Evolutionary conservation across 495 filamentous ascomycete species (phyloP).

Genomic region (Aspergillus sclerotioniger): DNA sequence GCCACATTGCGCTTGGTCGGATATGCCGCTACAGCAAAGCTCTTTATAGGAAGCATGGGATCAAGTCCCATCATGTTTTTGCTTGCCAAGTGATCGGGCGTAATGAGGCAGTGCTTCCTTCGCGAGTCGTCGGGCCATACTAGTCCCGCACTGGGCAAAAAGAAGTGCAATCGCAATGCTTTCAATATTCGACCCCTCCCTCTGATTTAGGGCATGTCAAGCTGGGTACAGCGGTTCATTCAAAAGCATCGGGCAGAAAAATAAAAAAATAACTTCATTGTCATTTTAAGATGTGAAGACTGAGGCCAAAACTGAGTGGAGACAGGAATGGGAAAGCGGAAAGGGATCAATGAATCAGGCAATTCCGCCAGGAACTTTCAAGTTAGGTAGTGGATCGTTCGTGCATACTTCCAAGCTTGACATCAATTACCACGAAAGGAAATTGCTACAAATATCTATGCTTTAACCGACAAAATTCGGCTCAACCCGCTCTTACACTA

Average conservation of each 20-base stretch:
- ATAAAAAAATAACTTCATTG: neutral
- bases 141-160: neutral
- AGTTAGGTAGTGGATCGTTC: constrained; percentile 1
- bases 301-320: neutral
- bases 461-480: too few relatives aligned
- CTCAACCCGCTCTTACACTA: too few relatives aligned
- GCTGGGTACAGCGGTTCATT: neutral
- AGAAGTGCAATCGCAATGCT: neutral
- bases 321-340: neutral
- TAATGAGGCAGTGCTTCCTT: constrained; percentile 10
- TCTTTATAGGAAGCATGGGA: neutral
- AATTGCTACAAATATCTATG: neutral
- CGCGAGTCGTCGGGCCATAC: constrained; percentile 1
- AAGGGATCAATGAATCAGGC: neutral
- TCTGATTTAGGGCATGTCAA: neutral
- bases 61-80: neutral
- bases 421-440: neutral
- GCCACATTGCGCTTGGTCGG: too few relatives aligned
- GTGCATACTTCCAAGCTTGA: neutral
- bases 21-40: too few relatives aligned
- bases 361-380: neutral
- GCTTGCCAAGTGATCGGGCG: constrained; percentile 7
- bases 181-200: neutral
- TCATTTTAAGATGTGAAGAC: neutral
- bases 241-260: neutral